Base-by-base conservation (phyloP, 2,329 filamentous ascomycete species). In the Pyrenophora seminiperda region DNA sequence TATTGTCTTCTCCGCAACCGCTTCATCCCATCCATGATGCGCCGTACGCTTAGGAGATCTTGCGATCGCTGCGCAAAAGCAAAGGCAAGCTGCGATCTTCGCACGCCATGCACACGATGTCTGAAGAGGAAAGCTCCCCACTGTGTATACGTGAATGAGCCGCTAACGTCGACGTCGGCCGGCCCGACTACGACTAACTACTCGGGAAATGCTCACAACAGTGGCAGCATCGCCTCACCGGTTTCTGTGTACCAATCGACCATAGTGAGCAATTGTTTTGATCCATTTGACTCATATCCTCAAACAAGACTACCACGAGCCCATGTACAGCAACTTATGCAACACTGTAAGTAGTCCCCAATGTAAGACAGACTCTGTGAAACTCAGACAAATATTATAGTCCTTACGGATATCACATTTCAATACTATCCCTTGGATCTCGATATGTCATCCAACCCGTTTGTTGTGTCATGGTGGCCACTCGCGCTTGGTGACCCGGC, bases 381-480 rank as follows among this genome's bases (percentile, higher is more conserved):
- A 27, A 13, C 24, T 27, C 13, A 27, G 24, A 27, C 24, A 11
- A 11, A n/a, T 10, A 18, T 36, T 7, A 10, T 45, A 83, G 82
- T 85, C 53, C 68, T 83, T 3, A 75, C 77, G 33, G 82, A 79
- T 36, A 84, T 85, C 38, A 80, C 81, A 0, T 84, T 84, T 41
- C 78, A 83, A 54, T 84, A 84, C 58, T 84, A 84, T 57, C 82
- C 82, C 0, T 70, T 83, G 15, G 82, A 84, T 42, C 68, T 82
- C 6, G 77, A 73, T 51, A 60, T 74, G n/a, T 65, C 66, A 0
- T 81, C 82, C 6, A 84, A 84, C 56, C 82, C 82, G 0, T 84
- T 84, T 52, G 68, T 84, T 14, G 69, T 83, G 5, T 83, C 81
- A 0, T 84, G 82, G 82, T 84, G 82, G 81, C 82, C 82, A 0